Conservation (phyloP, 2,329 filamentous ascomycete species). For the Aspergillus arachidicola region DNA sequence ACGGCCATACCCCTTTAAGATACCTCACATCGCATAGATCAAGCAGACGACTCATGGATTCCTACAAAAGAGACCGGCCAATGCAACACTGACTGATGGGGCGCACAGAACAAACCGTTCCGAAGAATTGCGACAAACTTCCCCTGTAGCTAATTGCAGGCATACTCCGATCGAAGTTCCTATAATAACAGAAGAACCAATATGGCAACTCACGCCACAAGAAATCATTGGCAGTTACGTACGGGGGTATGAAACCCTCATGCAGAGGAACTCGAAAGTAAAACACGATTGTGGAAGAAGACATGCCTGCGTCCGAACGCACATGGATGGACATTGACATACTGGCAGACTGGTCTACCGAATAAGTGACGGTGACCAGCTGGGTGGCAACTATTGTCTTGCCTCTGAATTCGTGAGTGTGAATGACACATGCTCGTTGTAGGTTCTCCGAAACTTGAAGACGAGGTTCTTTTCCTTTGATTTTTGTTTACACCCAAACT, state of each 20-base stretch:
- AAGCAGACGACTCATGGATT: slow-evolving; percentile 3
- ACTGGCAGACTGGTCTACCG: background rate
- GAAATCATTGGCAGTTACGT: slow-evolving; percentile 17
- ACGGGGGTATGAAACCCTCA: slow-evolving; percentile 5
- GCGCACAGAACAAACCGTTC: background rate
- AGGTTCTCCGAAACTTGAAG: background rate
- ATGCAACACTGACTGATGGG: background rate
- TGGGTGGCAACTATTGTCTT: background rate
- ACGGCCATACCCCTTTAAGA: slow-evolving; percentile 5
- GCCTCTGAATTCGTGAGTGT: background rate
- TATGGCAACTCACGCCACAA: slow-evolving; percentile 22
- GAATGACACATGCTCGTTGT: background rate
- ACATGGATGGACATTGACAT: background rate
- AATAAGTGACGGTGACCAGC: background rate
- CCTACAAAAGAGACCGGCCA: background rate
- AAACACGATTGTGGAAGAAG: slow-evolving; percentile 25
- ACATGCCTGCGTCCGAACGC: slow-evolving; percentile 18
- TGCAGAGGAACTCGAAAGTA: slow-evolving; percentile 26
- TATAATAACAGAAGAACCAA: slow-evolving; percentile 12
- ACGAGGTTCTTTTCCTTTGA: background rate
- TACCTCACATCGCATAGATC: slow-evolving; percentile 6
- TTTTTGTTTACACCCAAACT: background rate
- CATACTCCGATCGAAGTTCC: slow-evolving; percentile 15
- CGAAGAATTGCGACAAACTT: slow-evolving; percentile 22
- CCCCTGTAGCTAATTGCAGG: slow-evolving; percentile 26